Evolutionary conservation across 2,329 filamentous ascomycete genomes (phyloP), one percentile per base, ranked within the genome.

Genomic region (Colletotrichum tabaci): DNA sequence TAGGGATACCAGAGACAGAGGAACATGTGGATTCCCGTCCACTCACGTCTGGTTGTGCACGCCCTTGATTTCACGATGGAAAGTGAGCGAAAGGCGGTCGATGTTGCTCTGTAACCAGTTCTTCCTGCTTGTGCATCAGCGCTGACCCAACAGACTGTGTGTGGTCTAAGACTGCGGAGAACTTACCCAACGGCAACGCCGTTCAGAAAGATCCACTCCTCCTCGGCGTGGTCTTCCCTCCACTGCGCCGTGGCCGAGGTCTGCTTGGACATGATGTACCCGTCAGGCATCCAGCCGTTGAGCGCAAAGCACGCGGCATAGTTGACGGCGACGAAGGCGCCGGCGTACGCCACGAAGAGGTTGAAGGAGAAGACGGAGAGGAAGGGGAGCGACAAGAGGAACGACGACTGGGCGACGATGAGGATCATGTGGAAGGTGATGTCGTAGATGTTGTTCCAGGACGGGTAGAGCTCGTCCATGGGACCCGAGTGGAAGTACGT

Each of bases 181-280:
- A 82, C 87, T 72, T 81, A 91, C 89, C 87, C 88, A 40, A 87
- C 87, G 10, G 87, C 89, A 42, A 95, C 90, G 1, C 93, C 93
- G 76, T 95, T 95, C 65, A 96, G 80, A 77, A 93, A 95, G 16
- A 95, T 86, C 93, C 93, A 96, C 76, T 91, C 88, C 81, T 95
- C 93, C 65, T 90, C 85, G 12, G 84, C 83, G 78, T 90, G 87
- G 21, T 71, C 47, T 1, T 56, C 26, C 9, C 58, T 60, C 68
- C 68, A 71, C 12, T 50, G 65, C 2, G 53, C 47, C 1, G 66
- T 53, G 1, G 87, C 38, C 4, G 38, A 21, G 0, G 89, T 65
- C 86, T 82, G 3, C 85, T 82, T 2, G 88, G 90, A 26, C 80
- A 79, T 74, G 86, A 90, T 7, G 3, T 57, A 68, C 0, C 65